These are phyloP conservation scores for Volvariella surrecta DNA, from an alignment of 1,284 basidiomycete genomes.

Conservation along the genomic window DNA sequence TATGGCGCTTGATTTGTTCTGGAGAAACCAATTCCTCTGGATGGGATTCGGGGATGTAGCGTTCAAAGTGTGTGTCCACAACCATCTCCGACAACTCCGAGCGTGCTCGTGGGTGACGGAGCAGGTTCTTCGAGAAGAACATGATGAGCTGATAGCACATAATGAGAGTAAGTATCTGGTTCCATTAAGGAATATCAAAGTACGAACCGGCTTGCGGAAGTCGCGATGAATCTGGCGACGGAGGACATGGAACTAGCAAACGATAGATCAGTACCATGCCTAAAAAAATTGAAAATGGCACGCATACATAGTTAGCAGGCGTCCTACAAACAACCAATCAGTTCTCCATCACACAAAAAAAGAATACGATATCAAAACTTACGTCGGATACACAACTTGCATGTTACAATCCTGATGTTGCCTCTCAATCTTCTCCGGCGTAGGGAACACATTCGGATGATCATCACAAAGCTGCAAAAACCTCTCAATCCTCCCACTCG, in stretches of 20 bases:
- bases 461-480: slow-evolving; percentile 99
- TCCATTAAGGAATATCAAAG: neutral
- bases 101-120: slow-evolving; percentile 89
- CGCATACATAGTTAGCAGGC: slow-evolving; percentile 79
- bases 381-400: slow-evolving; percentile 98
- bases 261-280: slow-evolving; percentile 3
- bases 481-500: slow-evolving; percentile 91
- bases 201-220: slow-evolving; percentile 84
- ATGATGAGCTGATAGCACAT: slow-evolving; percentile 55
- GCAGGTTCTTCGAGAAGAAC: slow-evolving; percentile 95
- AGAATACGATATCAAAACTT: slow-evolving; percentile 33
- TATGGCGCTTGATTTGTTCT: slow-evolving; percentile 86
- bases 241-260: slow-evolving; percentile 79
- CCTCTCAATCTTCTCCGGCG: slow-evolving; percentile 83
- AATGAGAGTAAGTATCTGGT: neutral
- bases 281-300: neutral
- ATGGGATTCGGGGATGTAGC: slow-evolving; percentile 85
- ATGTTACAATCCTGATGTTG: slow-evolving; percentile 99
- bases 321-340: slow-evolving; percentile 40
- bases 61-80: slow-evolving; percentile 86
- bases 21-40: slow-evolving; percentile 64
- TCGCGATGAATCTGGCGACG: slow-evolving; percentile 93
- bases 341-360: too few species aligned
- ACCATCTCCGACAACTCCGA: slow-evolving; percentile 86
- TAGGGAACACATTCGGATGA: slow-evolving; percentile 89